A percentile compares a stretch with the other conserved stretches of the same genome.
These are phyloP conservation scores for Colletotrichum spinosum DNA, from an alignment of 2,329 filamentous ascomycete genomes.

Conservation along the genomic window DNA sequence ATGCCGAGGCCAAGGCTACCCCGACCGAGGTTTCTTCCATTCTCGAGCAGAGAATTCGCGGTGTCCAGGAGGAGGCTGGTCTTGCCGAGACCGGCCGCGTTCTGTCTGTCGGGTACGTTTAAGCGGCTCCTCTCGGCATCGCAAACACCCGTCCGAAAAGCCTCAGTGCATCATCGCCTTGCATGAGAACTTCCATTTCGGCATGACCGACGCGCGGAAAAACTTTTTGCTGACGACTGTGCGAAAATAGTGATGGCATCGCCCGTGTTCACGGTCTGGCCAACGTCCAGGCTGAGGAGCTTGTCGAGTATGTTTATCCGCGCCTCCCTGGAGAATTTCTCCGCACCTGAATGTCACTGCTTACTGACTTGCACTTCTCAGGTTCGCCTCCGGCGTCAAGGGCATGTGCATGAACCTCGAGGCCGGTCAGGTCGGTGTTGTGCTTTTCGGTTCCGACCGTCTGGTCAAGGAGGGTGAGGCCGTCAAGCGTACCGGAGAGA, in stretches of 20 bases:
- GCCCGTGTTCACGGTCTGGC: conserved; percentile 99
- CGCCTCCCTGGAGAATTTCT: not conserved
- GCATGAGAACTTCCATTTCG: conserved; percentile 29
- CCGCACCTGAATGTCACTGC: conserved; percentile 21
- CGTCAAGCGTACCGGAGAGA: conserved; percentile 99
- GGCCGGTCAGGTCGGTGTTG: conserved; percentile 99
- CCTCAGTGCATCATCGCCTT: conserved; percentile 32
- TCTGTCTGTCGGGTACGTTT: conserved; percentile 95
- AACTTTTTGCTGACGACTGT: conserved; percentile 33
- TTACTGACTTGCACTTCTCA: conserved; percentile 50
- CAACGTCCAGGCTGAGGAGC: conserved; percentile 99
- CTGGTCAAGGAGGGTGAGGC: conserved; percentile 99
- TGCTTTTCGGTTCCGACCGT: conserved; percentile 99
- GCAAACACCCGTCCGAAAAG: conserved; percentile 30
- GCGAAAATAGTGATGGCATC: conserved; percentile 91
- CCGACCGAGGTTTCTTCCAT: conserved; percentile 99
- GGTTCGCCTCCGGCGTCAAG: conserved; percentile 99
- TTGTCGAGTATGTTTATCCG: conserved; percentile 89
- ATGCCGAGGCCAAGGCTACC: conserved; percentile 92
- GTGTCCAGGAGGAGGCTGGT: conserved; percentile 95
- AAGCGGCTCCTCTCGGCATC: conserved; percentile 37
- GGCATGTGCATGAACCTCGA: conserved; percentile 99
- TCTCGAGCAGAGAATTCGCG: conserved; percentile 98
- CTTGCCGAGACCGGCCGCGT: conserved; percentile 99
- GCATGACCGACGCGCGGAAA: conserved; percentile 32